Evolutionary conservation across 2,329 filamentous ascomycete genomes (phyloP).

Genomic region (Clarireedia hainanense): DNA sequence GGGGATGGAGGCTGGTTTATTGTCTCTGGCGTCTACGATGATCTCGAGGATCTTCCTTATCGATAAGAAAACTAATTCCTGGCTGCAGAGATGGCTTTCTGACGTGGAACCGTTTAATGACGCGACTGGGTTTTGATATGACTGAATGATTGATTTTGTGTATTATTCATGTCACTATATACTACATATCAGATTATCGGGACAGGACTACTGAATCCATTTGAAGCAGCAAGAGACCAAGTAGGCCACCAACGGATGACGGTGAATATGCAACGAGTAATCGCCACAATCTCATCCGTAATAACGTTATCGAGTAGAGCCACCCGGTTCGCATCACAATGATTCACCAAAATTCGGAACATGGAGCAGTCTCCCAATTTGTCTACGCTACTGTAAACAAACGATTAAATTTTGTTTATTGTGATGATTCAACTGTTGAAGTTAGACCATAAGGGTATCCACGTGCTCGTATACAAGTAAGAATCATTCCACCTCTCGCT

Average conservation of each 20-base stretch:
- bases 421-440: conserved; percentile 6
- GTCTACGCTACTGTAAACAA: not conserved
- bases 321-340: too few species aligned
- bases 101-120: not conserved
- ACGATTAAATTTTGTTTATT: not conserved
- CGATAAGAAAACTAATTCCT: conserved; percentile 5
- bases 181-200: not conserved
- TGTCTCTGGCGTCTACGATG: not conserved
- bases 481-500: not conserved
- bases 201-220: not conserved
- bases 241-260: too few species aligned
- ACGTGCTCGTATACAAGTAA: conserved; percentile 1
- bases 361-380: too few species aligned
- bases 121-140: not conserved
- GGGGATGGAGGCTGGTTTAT: not conserved
- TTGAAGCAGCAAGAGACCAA: not conserved
- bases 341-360: too few species aligned
- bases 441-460: not conserved
- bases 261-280: too few species aligned
- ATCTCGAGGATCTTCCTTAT: conserved; percentile 2
- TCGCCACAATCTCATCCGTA: too few species aligned
- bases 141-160: not conserved
- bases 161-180: not conserved
- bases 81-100: not conserved
- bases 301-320: too few species aligned